phyloP scores from a whole-genome alignment of 1,284 basidiomycete species.

The Spongispora temasekensis region DNA sequence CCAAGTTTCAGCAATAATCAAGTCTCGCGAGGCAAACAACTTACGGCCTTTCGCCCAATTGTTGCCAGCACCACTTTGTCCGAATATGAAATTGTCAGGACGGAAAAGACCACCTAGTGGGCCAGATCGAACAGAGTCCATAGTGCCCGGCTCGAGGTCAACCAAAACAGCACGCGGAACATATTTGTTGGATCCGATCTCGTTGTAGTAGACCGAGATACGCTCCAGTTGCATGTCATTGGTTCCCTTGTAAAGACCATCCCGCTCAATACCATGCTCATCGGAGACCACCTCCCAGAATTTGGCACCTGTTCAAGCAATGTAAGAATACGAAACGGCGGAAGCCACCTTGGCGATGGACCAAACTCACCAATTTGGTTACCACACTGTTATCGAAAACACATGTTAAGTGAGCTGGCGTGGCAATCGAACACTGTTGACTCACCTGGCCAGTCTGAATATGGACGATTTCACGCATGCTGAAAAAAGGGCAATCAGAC shows the following conservation, averaged over 20 bases:
- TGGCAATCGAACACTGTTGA: background rate
- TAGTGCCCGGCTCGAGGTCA: conserved; percentile 96
- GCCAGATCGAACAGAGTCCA: conserved; percentile 91
- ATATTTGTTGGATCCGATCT: conserved; percentile 90
- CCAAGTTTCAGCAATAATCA: background rate
- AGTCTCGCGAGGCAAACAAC: conserved; percentile 34
- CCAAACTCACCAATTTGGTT: conserved; percentile 90
- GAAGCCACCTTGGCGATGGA: conserved; percentile 6
- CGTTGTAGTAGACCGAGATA: conserved; percentile 96
- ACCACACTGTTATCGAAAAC: conserved; percentile 70
- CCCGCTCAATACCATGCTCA: conserved; percentile 94
- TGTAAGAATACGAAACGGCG: background rate
- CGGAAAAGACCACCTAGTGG: conserved; percentile 87
- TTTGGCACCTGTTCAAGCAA: conserved; percentile 74
- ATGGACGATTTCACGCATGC: conserved; percentile 98
- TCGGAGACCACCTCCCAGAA: conserved; percentile 99
- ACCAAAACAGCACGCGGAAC: conserved; percentile 95
- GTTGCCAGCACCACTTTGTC: conserved; percentile 91
- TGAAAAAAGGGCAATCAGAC: conserved; percentile 41
- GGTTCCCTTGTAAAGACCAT: conserved; percentile 92
- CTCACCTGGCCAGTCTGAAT: conserved; percentile 92
- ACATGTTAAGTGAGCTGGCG: conserved; percentile 13
- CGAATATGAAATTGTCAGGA: conserved; percentile 94
- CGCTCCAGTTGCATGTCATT: conserved; percentile 97
- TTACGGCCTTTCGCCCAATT: conserved; percentile 95